Percentiles rank a stretch among this genome's conserved stretches.
Evolutionary conservation across 106 monocot genomes (phyloP).

Genomic region (Phalaenopsis aphrodite): DNA sequence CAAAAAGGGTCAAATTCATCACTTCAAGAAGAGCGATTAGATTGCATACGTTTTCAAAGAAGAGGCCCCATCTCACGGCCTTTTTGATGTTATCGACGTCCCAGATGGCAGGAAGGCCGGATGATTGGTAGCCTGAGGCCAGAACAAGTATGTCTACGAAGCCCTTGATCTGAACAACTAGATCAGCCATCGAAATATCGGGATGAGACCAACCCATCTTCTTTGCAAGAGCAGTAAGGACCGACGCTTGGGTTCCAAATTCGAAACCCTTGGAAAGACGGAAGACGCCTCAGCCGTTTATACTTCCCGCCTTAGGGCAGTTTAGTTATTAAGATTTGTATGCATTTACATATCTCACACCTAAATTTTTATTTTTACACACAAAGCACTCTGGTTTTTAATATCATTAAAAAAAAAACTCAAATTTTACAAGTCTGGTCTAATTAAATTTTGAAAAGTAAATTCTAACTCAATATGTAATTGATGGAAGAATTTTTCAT

Average conservation of each 20-base stretch:
- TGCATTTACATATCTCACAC: too few relatives aligned
- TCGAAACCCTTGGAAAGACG: not conserved
- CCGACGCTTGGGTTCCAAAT: not conserved
- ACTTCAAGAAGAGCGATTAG: not conserved
- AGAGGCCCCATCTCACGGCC: conserved; percentile 61
- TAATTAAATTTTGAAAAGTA: too few relatives aligned
- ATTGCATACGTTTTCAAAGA: conserved; percentile 55
- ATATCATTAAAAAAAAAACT: too few relatives aligned
- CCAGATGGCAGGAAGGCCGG: conserved; percentile 57
- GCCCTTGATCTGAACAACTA: conserved; percentile 43
- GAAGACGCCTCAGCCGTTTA: not conserved
- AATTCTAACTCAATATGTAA: too few relatives aligned
- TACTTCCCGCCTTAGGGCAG: not conserved
- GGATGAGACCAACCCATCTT: conserved; percentile 57
- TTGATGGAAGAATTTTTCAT: too few relatives aligned
- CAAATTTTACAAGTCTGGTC: too few relatives aligned
- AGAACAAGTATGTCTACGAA: conserved; percentile 80
- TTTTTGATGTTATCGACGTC: conserved; percentile 48
- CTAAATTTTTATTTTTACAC: too few relatives aligned
- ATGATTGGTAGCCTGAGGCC: conserved; percentile 60
- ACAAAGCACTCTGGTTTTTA: too few relatives aligned
- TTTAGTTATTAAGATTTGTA: too few relatives aligned
- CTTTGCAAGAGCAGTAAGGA: not conserved
- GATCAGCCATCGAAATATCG: conserved; percentile 51
- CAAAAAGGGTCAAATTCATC: not conserved